A percentile compares a stretch with the other conserved stretches of the same genome.
Conservation (phyloP, 139 green algal genomes). For the Limnomonas spitsbergensis region DNA sequence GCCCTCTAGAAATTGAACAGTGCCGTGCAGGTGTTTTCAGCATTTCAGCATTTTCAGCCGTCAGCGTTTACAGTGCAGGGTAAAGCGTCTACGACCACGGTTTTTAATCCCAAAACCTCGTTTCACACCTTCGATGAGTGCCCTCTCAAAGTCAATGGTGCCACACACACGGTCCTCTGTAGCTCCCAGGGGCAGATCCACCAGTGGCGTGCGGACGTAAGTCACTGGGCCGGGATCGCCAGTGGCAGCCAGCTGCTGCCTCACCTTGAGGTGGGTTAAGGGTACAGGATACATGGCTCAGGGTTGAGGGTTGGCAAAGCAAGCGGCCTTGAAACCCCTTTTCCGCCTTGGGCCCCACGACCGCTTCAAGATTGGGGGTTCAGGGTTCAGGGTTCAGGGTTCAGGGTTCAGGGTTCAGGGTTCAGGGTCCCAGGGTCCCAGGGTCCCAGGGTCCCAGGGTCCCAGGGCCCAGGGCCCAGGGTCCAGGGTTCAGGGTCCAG, state of each 20-base stretch:
- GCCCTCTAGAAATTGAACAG: too few species aligned
- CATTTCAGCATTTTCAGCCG: too few species aligned
- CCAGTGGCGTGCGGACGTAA: conserved; percentile 75
- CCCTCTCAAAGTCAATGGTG: conserved; percentile 94
- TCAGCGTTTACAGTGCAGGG: too few species aligned
- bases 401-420: too few species aligned
- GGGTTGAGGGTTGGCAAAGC: neutral
- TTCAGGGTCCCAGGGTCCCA: too few species aligned
- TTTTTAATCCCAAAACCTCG: neutral
- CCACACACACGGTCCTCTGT: conserved; percentile 93
- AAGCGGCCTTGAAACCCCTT: neutral
- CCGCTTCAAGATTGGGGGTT: neutral
- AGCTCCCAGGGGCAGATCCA: conserved; percentile 80
- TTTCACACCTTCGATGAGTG: conserved; percentile 72
- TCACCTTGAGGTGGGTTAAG: neutral
- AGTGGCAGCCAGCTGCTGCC: neutral
- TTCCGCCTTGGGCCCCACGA: neutral
- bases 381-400: neutral
- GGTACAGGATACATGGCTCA: neutral
- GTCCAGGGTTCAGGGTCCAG: too few species aligned
- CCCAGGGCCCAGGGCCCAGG: too few species aligned
- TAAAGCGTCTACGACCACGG: too few species aligned
- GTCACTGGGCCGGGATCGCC: neutral
- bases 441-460: too few species aligned
- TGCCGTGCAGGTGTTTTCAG: too few species aligned